Evolutionary conservation across 345 rosid species (phyloP).

Genomic region (Kandelia obovata): DNA sequence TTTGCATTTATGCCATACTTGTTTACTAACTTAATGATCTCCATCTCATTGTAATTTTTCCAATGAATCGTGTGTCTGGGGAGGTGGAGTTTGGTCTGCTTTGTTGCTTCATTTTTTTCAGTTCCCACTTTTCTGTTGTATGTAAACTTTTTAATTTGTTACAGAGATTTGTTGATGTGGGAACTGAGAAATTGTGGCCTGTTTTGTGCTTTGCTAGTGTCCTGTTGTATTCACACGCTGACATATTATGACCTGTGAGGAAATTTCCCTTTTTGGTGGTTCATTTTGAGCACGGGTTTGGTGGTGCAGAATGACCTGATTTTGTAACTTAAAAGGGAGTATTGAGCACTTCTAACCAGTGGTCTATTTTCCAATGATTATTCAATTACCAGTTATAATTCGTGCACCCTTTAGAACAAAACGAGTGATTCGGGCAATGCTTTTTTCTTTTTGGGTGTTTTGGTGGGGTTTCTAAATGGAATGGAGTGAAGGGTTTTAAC

Average conservation of each 20-base stretch:
- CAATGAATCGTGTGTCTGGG: slow-evolving; percentile 1
- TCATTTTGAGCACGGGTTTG: too few relatives aligned
- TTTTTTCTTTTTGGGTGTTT: too few relatives aligned
- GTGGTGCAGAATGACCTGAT: too few relatives aligned
- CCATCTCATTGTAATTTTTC: slow-evolving; percentile 28
- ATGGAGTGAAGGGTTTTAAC: too few relatives aligned
- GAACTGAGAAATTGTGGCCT: not conserved
- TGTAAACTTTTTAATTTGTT: slow-evolving; percentile 15
- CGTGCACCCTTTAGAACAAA: too few relatives aligned
- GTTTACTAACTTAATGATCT: slow-evolving; percentile 29
- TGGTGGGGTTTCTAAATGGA: too few relatives aligned
- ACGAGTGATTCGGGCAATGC: too few relatives aligned
- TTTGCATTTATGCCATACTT: slow-evolving; percentile 19
- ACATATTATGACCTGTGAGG: slow-evolving; percentile 1
- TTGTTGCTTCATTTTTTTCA: slow-evolving; percentile 11
- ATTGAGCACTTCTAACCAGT: too few relatives aligned
- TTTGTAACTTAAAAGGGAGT: too few relatives aligned
- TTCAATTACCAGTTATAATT: too few relatives aligned
- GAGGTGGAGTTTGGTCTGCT: slow-evolving; percentile 17
- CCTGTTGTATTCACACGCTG: not conserved
- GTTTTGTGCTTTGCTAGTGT: slow-evolving; percentile 2
- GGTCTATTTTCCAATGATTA: too few relatives aligned
- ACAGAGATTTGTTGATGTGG: slow-evolving; percentile 13
- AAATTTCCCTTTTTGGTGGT: not conserved
- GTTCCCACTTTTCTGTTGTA: slow-evolving; percentile 18